Evolutionary conservation across 805 yeast species (phyloP), one percentile per base, ranked within the genome.

Genomic region (Cyberlindnera japonica): DNA sequence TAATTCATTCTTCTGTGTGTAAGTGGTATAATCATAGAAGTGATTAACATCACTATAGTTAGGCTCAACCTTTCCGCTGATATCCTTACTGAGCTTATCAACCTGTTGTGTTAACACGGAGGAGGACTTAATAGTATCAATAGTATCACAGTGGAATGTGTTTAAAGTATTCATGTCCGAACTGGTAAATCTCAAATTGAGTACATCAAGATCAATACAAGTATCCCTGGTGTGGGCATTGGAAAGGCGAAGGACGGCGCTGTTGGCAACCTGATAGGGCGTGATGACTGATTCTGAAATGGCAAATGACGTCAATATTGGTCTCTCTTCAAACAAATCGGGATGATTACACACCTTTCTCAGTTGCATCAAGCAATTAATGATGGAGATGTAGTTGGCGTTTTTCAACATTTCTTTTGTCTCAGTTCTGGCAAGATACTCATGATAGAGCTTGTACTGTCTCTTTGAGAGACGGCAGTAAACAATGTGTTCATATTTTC

Each of bases 311-410:
- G 99, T 93, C 29, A 86, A 75, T 49, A 93, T 86, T 1, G 98
- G 98, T 44, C 99, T 72, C 6, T 90, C 96, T 60, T 93, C 99
- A 64, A 93, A 95, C 44, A 93, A 65, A 65, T 93, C 97, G 0
- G 96, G 96, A 62, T 90, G 98, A 55, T 90, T 90, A 67, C 97
- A 89, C 21, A 90, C 97, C 61, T 93, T 93, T 55, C 99, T 77
- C 54, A 93, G 68, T 62, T 93, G 99, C 99, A 93, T 93, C 65
- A 93, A 72, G 69, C 98, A 93, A 56, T 95, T 93, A 54, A 93
- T 90, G 56, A 93, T 93, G 13, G 96, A 87, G 62, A 93, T 69
- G 55, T 90, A 93, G 57, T 93, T 93, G 5, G 99, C 98, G 22
- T 95, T 85, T 1, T 91, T 91, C 46, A 93, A 70, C 4, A 98